These are phyloP conservation scores for Neofusicoccum sp. DNA, from an alignment of 2,329 filamentous ascomycete species.

Conservation along the genomic window DNA sequence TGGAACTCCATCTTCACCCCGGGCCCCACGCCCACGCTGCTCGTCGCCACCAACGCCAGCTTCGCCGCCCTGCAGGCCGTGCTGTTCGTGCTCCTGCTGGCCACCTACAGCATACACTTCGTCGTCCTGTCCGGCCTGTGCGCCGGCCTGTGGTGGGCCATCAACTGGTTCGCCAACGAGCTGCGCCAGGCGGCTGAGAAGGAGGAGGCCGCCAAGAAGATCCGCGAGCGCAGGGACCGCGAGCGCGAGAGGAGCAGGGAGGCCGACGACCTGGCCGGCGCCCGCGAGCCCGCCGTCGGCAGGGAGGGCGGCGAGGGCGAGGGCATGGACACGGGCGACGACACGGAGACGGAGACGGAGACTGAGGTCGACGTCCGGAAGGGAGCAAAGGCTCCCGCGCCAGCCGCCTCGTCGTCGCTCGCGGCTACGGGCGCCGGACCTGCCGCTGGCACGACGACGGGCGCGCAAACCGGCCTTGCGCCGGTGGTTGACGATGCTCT, in stretches of 20 bases:
- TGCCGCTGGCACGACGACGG: conserved; percentile 29
- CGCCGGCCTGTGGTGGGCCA: conserved; percentile 83
- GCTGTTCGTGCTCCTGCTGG: conserved; percentile 73
- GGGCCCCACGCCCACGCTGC: conserved; percentile 82
- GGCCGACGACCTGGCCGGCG: conserved; percentile 28
- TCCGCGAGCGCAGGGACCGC: conserved; percentile 48
- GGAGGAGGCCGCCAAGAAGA: conserved; percentile 54
- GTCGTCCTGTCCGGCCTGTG: conserved; percentile 77
- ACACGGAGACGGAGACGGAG: conserved; percentile 49
- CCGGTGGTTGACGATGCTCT: conserved; percentile 40
- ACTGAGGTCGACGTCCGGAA: conserved; percentile 31
- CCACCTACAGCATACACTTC: conserved; percentile 89
- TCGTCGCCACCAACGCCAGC: conserved; percentile 85
- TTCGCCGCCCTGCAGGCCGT: conserved; percentile 85
- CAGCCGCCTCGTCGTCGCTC: conserved; percentile 18
- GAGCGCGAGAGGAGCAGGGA: conserved; percentile 39
- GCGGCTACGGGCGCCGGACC: conserved; percentile 24
- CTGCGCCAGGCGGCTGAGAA: conserved; percentile 51
- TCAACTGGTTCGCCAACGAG: conserved; percentile 94
- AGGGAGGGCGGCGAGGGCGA: conserved; percentile 40
- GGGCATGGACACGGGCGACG: conserved; percentile 48
- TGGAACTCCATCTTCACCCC: conserved; percentile 94
- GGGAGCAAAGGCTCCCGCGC: not conserved
- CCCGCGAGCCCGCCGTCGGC: conserved; percentile 24
- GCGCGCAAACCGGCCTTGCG: conserved; percentile 33